Evolutionary conservation across 1,139 yeast genomes (phyloP).

Genomic region (Eremothecium coryli): DNA sequence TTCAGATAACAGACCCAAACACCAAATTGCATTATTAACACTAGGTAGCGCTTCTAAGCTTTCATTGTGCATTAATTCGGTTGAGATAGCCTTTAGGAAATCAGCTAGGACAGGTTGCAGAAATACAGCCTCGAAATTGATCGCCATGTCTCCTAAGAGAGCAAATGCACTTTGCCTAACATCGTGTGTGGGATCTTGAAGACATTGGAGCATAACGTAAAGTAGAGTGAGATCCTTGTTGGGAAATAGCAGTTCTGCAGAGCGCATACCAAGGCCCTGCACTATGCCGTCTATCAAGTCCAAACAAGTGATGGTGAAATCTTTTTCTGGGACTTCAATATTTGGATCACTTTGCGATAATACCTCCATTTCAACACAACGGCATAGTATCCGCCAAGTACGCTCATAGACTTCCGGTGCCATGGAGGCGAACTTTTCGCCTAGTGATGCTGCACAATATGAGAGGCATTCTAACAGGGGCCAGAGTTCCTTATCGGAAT

Average conservation of each 20-base stretch:
- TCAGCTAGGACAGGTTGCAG: constrained; percentile 37
- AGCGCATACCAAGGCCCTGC: constrained; percentile 70
- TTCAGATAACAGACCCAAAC: constrained; percentile 76
- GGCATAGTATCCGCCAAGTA: constrained; percentile 58
- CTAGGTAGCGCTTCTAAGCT: constrained; percentile 44
- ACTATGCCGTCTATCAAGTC: constrained; percentile 87
- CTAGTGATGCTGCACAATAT: constrained; percentile 77
- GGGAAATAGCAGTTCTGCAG: constrained; percentile 47
- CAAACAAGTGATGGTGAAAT: constrained; percentile 77
- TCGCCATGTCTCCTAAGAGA: constrained; percentile 73
- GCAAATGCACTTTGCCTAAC: constrained; percentile 93
- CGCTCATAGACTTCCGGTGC: constrained; percentile 84
- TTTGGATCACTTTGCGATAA: constrained; percentile 57
- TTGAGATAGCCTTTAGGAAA: constrained; percentile 55
- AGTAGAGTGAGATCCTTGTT: constrained; percentile 39
- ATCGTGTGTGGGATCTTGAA: constrained; percentile 70
- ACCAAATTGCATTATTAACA: constrained; percentile 88
- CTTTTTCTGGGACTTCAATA: constrained; percentile 78
- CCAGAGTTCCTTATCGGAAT: constrained; percentile 80
- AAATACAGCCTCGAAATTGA: constrained; percentile 39
- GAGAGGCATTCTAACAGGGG: constrained; percentile 90
- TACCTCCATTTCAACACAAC: constrained; percentile 60
- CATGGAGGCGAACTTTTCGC: constrained; percentile 78
- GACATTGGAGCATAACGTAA: constrained; percentile 57
- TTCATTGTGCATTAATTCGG: constrained; percentile 43